These are phyloP conservation scores for Lentinus brumalis DNA, from an alignment of 768 basidiomycete species.

Conservation along the genomic window DNA sequence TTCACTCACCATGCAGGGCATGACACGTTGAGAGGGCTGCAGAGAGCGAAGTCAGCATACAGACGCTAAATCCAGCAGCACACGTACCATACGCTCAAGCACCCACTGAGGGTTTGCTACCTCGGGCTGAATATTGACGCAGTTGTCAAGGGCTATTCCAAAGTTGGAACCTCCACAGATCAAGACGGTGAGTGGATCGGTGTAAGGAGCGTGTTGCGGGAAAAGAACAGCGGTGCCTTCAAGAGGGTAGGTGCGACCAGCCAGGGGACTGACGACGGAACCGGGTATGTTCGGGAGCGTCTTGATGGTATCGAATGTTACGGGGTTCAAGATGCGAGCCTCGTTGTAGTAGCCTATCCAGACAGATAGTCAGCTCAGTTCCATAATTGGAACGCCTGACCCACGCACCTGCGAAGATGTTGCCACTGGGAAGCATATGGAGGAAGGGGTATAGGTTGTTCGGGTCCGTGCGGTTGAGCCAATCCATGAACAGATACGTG, in stretches of 20 bases:
- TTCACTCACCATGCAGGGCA: constrained; percentile 64
- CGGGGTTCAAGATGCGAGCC: constrained; percentile 71
- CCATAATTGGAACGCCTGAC: neutral
- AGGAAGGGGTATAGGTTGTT: constrained; percentile 83
- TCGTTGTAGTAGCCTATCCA: constrained; percentile 74
- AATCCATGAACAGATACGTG: constrained; percentile 63
- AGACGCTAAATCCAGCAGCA: neutral
- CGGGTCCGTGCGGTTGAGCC: constrained; percentile 71
- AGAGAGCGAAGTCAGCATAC: neutral
- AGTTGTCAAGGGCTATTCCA: constrained; percentile 65
- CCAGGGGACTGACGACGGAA: constrained; percentile 69
- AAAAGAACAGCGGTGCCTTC: constrained; percentile 71
- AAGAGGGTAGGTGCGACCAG: constrained; percentile 76
- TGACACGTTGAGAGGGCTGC: constrained; percentile 72
- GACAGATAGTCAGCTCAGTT: neutral
- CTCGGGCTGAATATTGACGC: constrained; percentile 70
- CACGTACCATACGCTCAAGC: constrained; percentile 75
- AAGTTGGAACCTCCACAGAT: constrained; percentile 77
- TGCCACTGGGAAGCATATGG: constrained; percentile 66
- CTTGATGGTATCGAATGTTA: constrained; percentile 60
- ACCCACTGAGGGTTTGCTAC: constrained; percentile 62
- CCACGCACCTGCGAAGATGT: constrained; percentile 65
- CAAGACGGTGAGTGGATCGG: constrained; percentile 65
- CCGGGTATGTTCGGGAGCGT: constrained; percentile 75
- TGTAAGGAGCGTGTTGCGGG: constrained; percentile 74